Evolutionary conservation across 176 grass and related monocot genomes (phyloP).

Genomic region (Pharus latifolius): DNA sequence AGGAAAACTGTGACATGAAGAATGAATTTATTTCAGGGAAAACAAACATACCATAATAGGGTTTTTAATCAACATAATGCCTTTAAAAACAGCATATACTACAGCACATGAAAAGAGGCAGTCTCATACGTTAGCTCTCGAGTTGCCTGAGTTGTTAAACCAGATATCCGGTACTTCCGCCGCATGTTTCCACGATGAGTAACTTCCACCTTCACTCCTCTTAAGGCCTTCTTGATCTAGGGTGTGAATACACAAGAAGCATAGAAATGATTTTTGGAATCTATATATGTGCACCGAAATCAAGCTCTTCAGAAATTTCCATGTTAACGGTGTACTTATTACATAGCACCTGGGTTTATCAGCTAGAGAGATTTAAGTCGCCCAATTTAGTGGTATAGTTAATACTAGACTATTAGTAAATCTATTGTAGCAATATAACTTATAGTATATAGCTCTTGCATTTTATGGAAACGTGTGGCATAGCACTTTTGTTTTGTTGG

Average conservation of each 20-base stretch:
- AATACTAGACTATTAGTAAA: no score
- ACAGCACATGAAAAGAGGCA: background rate
- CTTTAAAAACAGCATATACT: background rate
- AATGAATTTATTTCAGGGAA: background rate
- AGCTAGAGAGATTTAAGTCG: no score
- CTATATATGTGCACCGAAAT: background rate
- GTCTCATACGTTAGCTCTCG: slow-evolving; percentile 64
- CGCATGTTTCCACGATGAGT: slow-evolving; percentile 87
- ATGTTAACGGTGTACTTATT: no score
- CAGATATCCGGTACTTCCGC: slow-evolving; percentile 77
- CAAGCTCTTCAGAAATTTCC: background rate
- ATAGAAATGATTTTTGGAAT: background rate
- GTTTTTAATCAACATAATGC: background rate
- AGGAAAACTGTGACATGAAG: slow-evolving; percentile 37
- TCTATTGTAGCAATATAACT: no score
- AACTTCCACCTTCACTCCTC: slow-evolving; percentile 88
- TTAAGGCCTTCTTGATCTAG: slow-evolving; percentile 71
- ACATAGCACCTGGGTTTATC: no score
- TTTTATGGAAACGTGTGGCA: no score
- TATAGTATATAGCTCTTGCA: no score
- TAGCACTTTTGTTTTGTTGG: no score
- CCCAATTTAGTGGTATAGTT: no score
- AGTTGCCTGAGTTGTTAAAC: slow-evolving; percentile 68
- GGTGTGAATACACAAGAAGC: background rate
- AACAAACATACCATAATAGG: background rate